Evolutionary conservation across 2,329 filamentous ascomycete species (phyloP), one percentile per base, ranked within the genome.

Genomic region (Escovopsis sp.): DNA sequence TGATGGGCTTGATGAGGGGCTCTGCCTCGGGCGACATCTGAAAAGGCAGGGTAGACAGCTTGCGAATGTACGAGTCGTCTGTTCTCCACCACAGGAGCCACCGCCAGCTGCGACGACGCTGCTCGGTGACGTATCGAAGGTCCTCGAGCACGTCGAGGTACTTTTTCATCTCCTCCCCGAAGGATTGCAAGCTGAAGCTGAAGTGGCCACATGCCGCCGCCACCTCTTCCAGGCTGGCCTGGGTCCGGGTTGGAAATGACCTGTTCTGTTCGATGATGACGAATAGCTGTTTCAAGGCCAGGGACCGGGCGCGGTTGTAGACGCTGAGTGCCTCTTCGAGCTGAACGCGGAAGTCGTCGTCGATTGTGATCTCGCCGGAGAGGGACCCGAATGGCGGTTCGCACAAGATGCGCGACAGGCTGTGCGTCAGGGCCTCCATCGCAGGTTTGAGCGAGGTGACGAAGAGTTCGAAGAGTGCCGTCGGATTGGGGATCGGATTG

Each of bases 161-260:
- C 12, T 70, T 72, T 44, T 80, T 72, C 61, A 92, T 80, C 48
- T 93, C 84, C 51, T 90, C 81, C 0, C 83, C 85, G 53, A 94
- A 85, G 46, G 86, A 80, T 42, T 88, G 71, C 14, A 94, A 62
- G 19, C 81, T 88, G 52, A 86, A 92, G 53, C 80, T 86, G 51
- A 94, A 94, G 55, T 94, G 84, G 0, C 86, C 86, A 49, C 87
- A 94, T 38, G 84, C 88, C 9, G 87, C 86, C 25, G 85, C 84
- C 10, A 94, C 84, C 55, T 94, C 87, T 54, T 94, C 87, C 39
- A 90, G 80, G 52, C 93, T 85, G 1, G 85, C 85, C 50, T 88
- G 76, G 11, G 84, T 66, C 39, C 77, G 77, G 28, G 80, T 65
- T 0, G 75, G 72, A 31, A 70, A 67, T 4, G 72, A 64, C 36